These are phyloP conservation scores for Inga leiocalycina DNA, from an alignment of 306 rosid genomes.

Conservation along the genomic window DNA sequence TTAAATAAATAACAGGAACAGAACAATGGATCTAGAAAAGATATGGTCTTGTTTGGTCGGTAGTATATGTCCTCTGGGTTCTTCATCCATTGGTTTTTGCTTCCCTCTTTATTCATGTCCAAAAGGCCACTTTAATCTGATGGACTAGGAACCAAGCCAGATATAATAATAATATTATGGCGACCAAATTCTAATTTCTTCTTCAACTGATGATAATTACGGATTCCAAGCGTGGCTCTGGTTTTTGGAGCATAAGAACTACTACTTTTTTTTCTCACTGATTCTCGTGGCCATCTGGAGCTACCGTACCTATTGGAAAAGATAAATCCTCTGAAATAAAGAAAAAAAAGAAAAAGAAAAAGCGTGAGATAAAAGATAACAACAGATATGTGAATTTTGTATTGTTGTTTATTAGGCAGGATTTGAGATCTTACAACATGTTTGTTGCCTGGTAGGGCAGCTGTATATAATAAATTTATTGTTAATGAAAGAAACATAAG, in stretches of 20 bases:
- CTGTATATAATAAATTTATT: slow-evolving; percentile 10
- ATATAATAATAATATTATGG: background rate
- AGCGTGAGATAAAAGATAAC: background rate
- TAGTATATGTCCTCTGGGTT: slow-evolving; percentile 50
- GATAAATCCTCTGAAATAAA: slow-evolving; percentile 20
- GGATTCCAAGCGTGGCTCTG: slow-evolving; percentile 20
- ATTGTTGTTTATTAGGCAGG: slow-evolving; percentile 34
- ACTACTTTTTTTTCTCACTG: slow-evolving; percentile 28
- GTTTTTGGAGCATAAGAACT: slow-evolving; percentile 23
- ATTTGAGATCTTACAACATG: slow-evolving; percentile 62
- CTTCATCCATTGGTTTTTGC: slow-evolving; percentile 58
- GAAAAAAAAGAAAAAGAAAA: slow-evolving; percentile 14
- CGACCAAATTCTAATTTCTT: slow-evolving; percentile 6
- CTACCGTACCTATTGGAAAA: slow-evolving; percentile 31
- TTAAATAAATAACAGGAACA: slow-evolving; percentile 43
- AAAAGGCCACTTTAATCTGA: slow-evolving; percentile 38
- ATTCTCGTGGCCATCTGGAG: slow-evolving; percentile 36
- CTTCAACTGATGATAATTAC: slow-evolving; percentile 10
- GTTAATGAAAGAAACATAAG: slow-evolving; percentile 61
- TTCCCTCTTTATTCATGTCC: slow-evolving; percentile 61
- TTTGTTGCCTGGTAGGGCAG: slow-evolving; percentile 50
- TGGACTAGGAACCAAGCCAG: slow-evolving; percentile 45
- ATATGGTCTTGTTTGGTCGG: slow-evolving; percentile 68
- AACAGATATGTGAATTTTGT: background rate
- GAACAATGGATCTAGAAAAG: slow-evolving; percentile 65